Percentiles rank a stretch among this genome's conserved stretches.
Evolutionary conservation across 169 alveolate species (phyloP).

Genomic region (Theileria annulata): DNA sequence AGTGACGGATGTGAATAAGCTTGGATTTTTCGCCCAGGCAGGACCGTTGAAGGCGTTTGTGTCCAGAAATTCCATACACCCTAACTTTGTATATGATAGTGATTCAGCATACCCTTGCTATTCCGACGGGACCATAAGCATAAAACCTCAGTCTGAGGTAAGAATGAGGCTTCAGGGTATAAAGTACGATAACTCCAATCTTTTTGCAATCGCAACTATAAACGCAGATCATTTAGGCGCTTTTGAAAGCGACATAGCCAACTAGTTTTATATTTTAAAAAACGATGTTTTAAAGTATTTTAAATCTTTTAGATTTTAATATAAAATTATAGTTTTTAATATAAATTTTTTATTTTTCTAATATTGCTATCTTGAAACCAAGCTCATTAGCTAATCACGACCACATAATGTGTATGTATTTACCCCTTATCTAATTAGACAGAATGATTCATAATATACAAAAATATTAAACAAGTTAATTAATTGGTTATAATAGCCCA

Average conservation of each 20-base stretch:
- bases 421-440: not conserved
- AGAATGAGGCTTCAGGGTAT: slow-evolving; percentile 88
- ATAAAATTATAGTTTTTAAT: no score
- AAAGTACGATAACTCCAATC: slow-evolving; percentile 82
- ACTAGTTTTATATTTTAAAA: not conserved
- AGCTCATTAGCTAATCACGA: not conserved
- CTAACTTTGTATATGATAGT: slow-evolving; percentile 80
- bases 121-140: slow-evolving; percentile 81
- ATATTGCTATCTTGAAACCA: no score
- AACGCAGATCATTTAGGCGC: slow-evolving; percentile 88
- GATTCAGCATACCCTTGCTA: slow-evolving; percentile 84
- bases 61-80: slow-evolving; percentile 86
- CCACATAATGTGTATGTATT: not conserved
- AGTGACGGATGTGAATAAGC: slow-evolving; percentile 87
- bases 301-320: not conserved
- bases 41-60: slow-evolving; percentile 91
- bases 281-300: not conserved
- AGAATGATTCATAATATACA: no score
- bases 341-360: no score
- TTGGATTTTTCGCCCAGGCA: slow-evolving; percentile 88
- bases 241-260: slow-evolving; percentile 65
- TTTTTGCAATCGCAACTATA: slow-evolving; percentile 89
- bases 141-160: slow-evolving; percentile 84
- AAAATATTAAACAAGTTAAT: not conserved
- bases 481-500: not conserved